Evolutionary conservation across 2,329 filamentous ascomycete species (phyloP).

Genomic region (Xylariaceae sp.): DNA sequence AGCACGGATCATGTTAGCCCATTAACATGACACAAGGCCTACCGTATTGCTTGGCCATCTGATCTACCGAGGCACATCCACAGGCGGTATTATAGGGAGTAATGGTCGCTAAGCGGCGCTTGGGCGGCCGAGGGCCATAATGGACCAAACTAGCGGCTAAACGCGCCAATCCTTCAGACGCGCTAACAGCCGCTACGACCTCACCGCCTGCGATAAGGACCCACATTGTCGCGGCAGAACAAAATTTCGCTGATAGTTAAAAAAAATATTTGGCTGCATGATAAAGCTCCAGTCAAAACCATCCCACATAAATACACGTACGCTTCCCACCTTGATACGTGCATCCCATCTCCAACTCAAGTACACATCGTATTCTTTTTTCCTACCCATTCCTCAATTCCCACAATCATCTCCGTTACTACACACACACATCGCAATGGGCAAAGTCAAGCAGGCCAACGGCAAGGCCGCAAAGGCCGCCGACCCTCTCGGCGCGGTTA

Average conservation of each 20-base stretch:
- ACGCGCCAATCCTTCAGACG: not conserved
- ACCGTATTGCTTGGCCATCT: not conserved
- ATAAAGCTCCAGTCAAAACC: constrained; percentile 14
- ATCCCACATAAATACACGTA: constrained; percentile 22
- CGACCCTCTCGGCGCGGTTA: constrained; percentile 50
- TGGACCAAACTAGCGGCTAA: not conserved
- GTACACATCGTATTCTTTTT: not conserved
- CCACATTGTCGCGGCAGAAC: constrained; percentile 25
- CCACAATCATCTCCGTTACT: constrained; percentile 12
- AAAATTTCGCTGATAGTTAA: constrained; percentile 21
- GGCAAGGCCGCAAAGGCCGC: constrained; percentile 45
- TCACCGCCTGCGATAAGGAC: constrained; percentile 27
- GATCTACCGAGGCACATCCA: not conserved
- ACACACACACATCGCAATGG: constrained; percentile 45
- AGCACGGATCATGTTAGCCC: not conserved
- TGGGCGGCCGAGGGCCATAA: not conserved
- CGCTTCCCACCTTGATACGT: constrained; percentile 4
- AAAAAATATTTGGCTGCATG: constrained; percentile 18
- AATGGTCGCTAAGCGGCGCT: not conserved
- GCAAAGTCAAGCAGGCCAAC: constrained; percentile 61
- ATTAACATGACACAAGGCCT: not conserved
- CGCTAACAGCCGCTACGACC: constrained; percentile 1
- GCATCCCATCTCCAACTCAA: not conserved
- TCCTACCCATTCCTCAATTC: not conserved
- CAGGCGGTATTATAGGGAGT: not conserved